Percentiles rank a stretch among this genome's conserved stretches.
phyloP scores from a whole-genome alignment of 2,329 filamentous ascomycete species.

The Ascomycota sp. region DNA sequence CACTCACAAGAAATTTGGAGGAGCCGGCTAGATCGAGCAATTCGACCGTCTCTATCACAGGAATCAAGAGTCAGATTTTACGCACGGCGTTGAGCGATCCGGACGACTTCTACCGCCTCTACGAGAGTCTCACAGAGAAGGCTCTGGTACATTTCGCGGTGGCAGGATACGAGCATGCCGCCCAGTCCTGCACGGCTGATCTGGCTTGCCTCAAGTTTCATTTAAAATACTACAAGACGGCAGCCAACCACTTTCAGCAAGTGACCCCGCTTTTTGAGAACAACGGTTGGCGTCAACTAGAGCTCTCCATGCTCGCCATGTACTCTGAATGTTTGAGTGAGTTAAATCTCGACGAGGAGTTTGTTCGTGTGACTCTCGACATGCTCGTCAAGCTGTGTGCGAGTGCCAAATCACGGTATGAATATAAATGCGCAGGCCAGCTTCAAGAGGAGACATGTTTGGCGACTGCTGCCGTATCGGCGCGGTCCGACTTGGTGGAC shows the following conservation, averaged over 20 bases:
- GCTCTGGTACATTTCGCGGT: constrained; percentile 66
- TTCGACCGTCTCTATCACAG: constrained; percentile 4
- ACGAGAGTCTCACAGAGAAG: constrained; percentile 64
- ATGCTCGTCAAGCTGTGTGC: constrained; percentile 47
- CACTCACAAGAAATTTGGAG: too few relatives aligned
- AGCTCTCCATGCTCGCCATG: constrained; percentile 68
- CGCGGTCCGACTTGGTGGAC: constrained; percentile 25
- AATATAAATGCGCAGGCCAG: constrained; percentile 11
- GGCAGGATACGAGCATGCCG: constrained; percentile 58
- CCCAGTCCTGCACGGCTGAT: constrained; percentile 62
- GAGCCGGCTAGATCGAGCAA: too few relatives aligned
- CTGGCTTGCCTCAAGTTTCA: constrained; percentile 69
- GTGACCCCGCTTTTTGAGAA: constrained; percentile 64
- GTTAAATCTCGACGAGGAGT: constrained; percentile 58
- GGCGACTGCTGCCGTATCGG: constrained; percentile 10
- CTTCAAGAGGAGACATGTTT: constrained; percentile 3
- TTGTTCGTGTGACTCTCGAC: constrained; percentile 54
- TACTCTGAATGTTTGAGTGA: constrained; percentile 67
- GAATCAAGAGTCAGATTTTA: constrained; percentile 28
- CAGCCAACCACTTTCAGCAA: constrained; percentile 57
- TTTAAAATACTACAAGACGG: constrained; percentile 49
- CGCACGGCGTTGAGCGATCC: constrained; percentile 38
- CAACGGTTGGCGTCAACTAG: constrained; percentile 58
- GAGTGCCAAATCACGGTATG: constrained; percentile 27
- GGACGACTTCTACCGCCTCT: constrained; percentile 44